Evolutionary conservation across 179 eudicot genomes (phyloP), one percentile per base, ranked within the genome.

Genomic region (Camellia oleifera): DNA sequence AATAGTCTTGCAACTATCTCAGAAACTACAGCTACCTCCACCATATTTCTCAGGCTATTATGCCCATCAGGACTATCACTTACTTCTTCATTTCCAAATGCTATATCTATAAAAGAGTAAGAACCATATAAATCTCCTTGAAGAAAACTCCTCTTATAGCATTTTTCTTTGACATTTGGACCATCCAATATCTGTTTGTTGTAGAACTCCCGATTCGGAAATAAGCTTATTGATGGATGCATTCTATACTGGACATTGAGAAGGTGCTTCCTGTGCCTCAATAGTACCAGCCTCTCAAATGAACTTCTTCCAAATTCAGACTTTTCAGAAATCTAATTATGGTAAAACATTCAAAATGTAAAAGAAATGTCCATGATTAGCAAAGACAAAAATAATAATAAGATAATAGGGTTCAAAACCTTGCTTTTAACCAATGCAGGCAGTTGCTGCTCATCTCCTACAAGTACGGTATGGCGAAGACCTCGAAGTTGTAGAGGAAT

Each of bases 181-280:
- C 84, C 97, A 80, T 94, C 85, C 20, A 81, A 67, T 23, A 94
- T 90, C 80, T 80, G 81, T n/a, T 79, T 81, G 26, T 83, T 79
- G 32, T 93, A 94, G 81, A 94, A 94, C 53, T 84, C 83, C 70
- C 9, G 67, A 60, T 93, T 91, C 0, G 98, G 97, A 83, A 91
- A 94, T 57, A 74, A 83, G 79, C 98, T 93, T 76, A 94, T 94
- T 4, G 91, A 77, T 46, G 97, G 98, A 80, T 94, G 97, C 97
- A 93, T 94, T 77, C 97, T 86, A 56, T 94, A 94, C 79, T 94
- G 98, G 77, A 89, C 83, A 60, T 88, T 76, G 4, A 94, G 90
- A 32, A 94, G 90, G 73, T 90, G 90, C 63, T 86, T 94, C 75
- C 65, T 18, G 54, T 87, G 82, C 4, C 95, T 92, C 60, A 91